Percentiles rank a stretch among this genome's conserved stretches.
Conservation (phyloP, 148 eudicot genomes). For the Rhododendron kiyosumense region DNA sequence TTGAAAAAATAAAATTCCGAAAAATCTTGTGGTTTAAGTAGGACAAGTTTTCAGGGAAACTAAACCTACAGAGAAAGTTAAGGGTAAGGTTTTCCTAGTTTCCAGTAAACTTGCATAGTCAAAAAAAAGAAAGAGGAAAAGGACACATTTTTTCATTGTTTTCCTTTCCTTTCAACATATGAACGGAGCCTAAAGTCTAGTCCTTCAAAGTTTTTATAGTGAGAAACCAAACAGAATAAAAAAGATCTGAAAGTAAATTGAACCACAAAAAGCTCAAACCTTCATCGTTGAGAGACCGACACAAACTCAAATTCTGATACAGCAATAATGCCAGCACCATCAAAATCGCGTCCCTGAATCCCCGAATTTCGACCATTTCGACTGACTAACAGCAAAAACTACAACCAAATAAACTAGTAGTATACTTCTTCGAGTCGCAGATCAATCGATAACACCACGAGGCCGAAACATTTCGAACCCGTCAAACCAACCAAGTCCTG, state of each 20-base stretch:
- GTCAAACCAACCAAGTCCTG: not conserved
- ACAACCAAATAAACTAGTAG: too few relatives aligned
- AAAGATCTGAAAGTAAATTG: not conserved
- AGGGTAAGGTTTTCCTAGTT: not conserved
- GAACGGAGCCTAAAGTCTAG: not conserved
- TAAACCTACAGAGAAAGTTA: not conserved
- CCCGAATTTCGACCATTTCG: conserved; percentile 38
- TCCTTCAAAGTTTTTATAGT: not conserved
- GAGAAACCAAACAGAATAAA: not conserved
- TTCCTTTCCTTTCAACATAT: not conserved
- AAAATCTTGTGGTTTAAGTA: not conserved
- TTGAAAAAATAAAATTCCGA: not conserved
- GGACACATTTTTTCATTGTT: not conserved
- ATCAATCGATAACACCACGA: not conserved
- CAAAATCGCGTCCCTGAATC: conserved; percentile 22
- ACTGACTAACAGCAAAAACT: not conserved
- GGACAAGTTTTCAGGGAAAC: not conserved
- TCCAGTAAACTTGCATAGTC: not conserved
- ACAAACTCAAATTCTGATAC: conserved; percentile 12
- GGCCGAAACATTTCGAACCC: not conserved
- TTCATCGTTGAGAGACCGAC: conserved; percentile 29
- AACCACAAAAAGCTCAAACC: conserved; percentile 13
- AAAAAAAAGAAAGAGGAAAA: too few relatives aligned
- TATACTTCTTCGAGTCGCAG: not conserved
- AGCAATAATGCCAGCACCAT: conserved; percentile 25